These are phyloP conservation scores for Pleomassaria siparia DNA, from an alignment of 2,329 filamentous ascomycete genomes.

Conservation along the genomic window DNA sequence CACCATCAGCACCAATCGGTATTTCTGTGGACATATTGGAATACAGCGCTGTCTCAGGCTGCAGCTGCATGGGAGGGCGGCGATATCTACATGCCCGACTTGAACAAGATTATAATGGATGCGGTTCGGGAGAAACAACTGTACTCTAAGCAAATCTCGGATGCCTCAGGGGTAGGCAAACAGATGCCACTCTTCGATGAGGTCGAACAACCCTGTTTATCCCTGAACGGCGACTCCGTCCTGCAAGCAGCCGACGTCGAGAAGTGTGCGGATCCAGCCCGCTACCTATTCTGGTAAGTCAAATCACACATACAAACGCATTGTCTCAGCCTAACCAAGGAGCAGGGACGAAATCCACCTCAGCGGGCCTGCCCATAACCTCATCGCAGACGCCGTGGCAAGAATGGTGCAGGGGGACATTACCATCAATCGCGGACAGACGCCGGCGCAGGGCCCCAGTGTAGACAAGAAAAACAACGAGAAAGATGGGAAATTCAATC, in stretches of 20 bases:
- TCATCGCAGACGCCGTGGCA: slow-evolving; percentile 40
- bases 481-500: slow-evolving; percentile 22
- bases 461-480: slow-evolving; percentile 17
- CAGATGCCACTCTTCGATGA: slow-evolving; percentile 37
- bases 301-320: slow-evolving; percentile 26
- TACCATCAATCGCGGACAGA: slow-evolving; percentile 26
- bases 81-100: slow-evolving; percentile 34
- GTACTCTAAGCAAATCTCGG: slow-evolving; percentile 32
- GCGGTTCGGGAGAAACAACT: slow-evolving; percentile 38
- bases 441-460: slow-evolving; percentile 11
- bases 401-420: slow-evolving; percentile 33
- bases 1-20: slow-evolving; percentile 36
- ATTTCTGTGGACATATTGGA: slow-evolving; percentile 40
- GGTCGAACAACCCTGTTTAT: slow-evolving; percentile 37
- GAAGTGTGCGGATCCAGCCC: slow-evolving; percentile 33
- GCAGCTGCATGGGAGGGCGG: slow-evolving; percentile 35
- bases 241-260: slow-evolving; percentile 31
- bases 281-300: slow-evolving; percentile 41
- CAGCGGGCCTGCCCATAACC: slow-evolving; percentile 35
- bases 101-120: slow-evolving; percentile 37
- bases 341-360: slow-evolving; percentile 40
- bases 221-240: slow-evolving; percentile 13
- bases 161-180: slow-evolving; percentile 34
- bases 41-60: slow-evolving; percentile 31
- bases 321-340: slow-evolving; percentile 33